phyloP scores from a whole-genome alignment of 495 filamentous ascomycete genomes.

The Talaromyces proteolyticus region DNA sequence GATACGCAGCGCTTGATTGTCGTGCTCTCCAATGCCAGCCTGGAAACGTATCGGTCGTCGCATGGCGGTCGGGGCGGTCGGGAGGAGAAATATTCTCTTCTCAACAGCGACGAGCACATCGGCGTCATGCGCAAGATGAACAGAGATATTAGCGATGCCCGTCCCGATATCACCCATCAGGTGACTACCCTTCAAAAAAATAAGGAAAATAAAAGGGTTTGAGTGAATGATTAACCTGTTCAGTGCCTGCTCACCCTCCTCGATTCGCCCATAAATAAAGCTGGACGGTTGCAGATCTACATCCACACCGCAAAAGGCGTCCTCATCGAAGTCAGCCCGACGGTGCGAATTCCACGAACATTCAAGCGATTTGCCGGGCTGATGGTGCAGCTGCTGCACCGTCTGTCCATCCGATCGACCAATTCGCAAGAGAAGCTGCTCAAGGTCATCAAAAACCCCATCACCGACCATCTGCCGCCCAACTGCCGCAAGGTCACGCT shows the following conservation, averaged over 20 bases:
- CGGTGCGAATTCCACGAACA: constrained; percentile 92
- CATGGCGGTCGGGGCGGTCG: constrained; percentile 63
- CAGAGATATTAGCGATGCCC: constrained; percentile 93
- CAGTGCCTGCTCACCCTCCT: constrained; percentile 98
- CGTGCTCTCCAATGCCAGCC: constrained; percentile 91
- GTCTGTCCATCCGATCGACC: constrained; percentile 94
- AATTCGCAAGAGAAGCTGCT: constrained; percentile 95
- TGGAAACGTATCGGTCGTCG: constrained; percentile 91
- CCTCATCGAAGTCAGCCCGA: constrained; percentile 93
- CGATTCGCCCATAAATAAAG: constrained; percentile 97
- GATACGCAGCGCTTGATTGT: constrained; percentile 88
- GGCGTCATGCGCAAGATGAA: constrained; percentile 99
- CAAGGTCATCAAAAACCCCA: constrained; percentile 95
- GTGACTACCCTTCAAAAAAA: too few relatives aligned
- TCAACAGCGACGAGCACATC: constrained; percentile 99
- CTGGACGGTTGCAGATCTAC: constrained; percentile 94
- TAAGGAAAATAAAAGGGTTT: too few relatives aligned
- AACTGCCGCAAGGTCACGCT: constrained; percentile 97
- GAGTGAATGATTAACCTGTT: too few relatives aligned
- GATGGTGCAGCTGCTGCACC: constrained; percentile 96
- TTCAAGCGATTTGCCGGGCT: constrained; percentile 99
- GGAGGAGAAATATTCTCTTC: constrained; percentile 90
- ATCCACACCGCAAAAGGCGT: constrained; percentile 97
- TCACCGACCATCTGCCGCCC: constrained; percentile 91
- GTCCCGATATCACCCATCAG: constrained; percentile 98